Evolutionary conservation across 768 basidiomycete genomes (phyloP).

Genomic region (Lactarius psammicola): DNA sequence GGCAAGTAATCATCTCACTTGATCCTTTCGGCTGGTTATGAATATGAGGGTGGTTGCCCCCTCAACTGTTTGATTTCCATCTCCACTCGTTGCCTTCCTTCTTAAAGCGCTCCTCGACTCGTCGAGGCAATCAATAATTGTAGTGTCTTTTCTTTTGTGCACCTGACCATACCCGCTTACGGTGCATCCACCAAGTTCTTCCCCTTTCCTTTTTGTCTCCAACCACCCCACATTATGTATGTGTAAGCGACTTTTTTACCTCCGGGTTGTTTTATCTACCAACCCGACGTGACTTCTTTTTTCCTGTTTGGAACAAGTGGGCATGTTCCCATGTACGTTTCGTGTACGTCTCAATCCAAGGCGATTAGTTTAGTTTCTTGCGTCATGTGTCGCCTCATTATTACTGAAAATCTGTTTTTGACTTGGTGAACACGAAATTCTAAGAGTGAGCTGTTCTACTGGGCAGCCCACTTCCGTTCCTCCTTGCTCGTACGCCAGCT

Average conservation of each 20-base stretch:
- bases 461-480: neutral
- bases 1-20: constrained; percentile 18
- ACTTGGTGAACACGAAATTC: neutral
- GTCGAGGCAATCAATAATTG: constrained; percentile 8
- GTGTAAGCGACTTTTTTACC: constrained; percentile 21
- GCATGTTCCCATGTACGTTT: constrained; percentile 25
- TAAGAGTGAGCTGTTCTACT: constrained; percentile 7
- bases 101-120: neutral
- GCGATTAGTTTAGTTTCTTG: constrained; percentile 20
- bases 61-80: neutral
- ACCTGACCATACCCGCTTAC: constrained; percentile 18
- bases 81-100: neutral
- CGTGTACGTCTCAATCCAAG: constrained; percentile 23
- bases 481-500: constrained; percentile 51
- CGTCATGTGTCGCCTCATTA: constrained; percentile 21
- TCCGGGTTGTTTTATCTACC: constrained; percentile 16
- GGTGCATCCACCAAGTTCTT: constrained; percentile 3
- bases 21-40: neutral
- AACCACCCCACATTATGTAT: constrained; percentile 8
- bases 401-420: constrained; percentile 24
- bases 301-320: constrained; percentile 16
- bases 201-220: neutral
- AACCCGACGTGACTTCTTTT: constrained; percentile 1
- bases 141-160: constrained; percentile 4
- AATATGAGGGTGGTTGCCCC: neutral